Conservation (phyloP, 176 grass and related monocot species). For the Oryza officinalis region DNA sequence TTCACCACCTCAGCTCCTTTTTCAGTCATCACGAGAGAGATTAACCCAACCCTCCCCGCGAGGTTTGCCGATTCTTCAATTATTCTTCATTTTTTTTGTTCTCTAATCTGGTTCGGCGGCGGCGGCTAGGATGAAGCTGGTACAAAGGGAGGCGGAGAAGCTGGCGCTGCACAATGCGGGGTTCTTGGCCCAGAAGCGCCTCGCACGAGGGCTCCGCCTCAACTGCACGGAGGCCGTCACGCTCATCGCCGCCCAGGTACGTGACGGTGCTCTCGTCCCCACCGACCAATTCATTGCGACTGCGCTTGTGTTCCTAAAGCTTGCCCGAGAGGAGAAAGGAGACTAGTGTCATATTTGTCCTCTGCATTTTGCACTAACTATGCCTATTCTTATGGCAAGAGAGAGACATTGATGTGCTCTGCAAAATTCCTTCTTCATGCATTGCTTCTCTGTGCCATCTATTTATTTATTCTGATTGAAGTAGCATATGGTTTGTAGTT, state of each 20-base stretch:
- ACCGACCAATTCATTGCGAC: not conserved
- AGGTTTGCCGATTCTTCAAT: not conserved
- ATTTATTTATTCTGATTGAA: not conserved
- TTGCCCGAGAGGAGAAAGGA: not conserved
- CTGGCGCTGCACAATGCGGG: conserved; percentile 84
- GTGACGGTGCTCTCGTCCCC: not conserved
- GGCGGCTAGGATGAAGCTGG: conserved; percentile 59
- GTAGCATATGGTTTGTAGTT: not conserved
- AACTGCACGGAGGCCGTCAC: conserved; percentile 86
- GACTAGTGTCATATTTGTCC: not conserved
- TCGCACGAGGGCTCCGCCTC: conserved; percentile 81
- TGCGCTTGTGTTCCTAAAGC: not conserved
- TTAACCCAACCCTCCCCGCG: no score
- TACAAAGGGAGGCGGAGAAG: conserved; percentile 80
- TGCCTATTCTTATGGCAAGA: no score
- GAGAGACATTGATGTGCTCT: no score
- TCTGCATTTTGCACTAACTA: no score
- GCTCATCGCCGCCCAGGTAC: conserved; percentile 75
- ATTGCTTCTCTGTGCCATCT: no score
- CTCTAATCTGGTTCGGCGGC: not conserved
- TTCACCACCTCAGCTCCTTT: not conserved
- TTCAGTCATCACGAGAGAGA: not conserved
- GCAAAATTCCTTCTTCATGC: no score
- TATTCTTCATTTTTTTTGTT: not conserved
- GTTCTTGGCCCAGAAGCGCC: conserved; percentile 88